Evolutionary conservation across 192 early-diverging fungal genomes (phyloP), one percentile per base, ranked within the genome.

Genomic region (Helicostylum pulchrum): DNA sequence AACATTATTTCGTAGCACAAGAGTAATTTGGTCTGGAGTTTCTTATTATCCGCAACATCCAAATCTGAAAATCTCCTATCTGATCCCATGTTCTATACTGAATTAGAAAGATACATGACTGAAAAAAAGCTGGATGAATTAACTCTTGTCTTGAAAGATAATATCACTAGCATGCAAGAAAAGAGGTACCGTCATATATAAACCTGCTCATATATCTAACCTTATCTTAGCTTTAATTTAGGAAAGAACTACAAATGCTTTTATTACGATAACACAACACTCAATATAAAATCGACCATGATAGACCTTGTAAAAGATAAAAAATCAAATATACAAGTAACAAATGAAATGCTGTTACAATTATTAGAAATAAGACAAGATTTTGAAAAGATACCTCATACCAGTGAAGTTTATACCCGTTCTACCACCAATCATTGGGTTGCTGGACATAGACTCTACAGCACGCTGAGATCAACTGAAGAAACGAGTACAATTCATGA

Each of bases 351-450:
- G 65, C 61, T 80, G 10, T 61, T 81, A 30, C 77, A 77, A 23
- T 61, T 85, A 62, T 48, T 81, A 36, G 76, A 85, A 42, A 53
- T 85, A 19, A 79, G 81, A 42, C 64, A 78, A 30, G 83, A 85
- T 57, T 80, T 85, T 67, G 81, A 82, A 50, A 67, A 68, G 66
- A 77, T 58, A 23, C 53, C 78, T 17, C 71, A 71, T 17, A 67
- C 77, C 0, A 77, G 65, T 32, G 81, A 85, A 55, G 74, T 83
- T 0, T 81, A 80, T 55, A 83, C 83, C 4, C 65, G 77, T 19
- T 83, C 83, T 9, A 74, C 76, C 19, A 61, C 72, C 12, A 80
- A 83, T 58, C 66, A 80, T 62, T 85, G 83, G 83, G 71, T 85
- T 46, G 76, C 81, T 15, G 83, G 83, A 2, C 73, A 78, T 31